These are phyloP conservation scores for Trichoderma virens DNA, from an alignment of 495 filamentous ascomycete species.

Conservation along the genomic window DNA sequence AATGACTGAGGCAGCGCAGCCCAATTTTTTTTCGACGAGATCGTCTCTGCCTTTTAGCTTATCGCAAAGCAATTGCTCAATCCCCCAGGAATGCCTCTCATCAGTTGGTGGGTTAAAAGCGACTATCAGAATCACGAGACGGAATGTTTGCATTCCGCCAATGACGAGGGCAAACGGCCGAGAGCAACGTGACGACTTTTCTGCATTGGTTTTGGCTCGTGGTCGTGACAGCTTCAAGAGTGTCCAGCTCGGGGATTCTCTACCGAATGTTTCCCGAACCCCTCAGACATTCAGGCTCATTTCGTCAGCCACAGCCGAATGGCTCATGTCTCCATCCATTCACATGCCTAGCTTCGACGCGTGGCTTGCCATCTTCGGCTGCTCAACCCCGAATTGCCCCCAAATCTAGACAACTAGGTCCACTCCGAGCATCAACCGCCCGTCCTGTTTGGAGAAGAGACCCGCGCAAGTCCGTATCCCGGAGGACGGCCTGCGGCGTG, in stretches of 20 bases:
- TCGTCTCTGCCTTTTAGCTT: neutral
- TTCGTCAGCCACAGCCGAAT: neutral
- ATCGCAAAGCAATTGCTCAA: neutral
- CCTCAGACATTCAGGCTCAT: neutral
- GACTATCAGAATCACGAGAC: neutral
- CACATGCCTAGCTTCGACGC: neutral
- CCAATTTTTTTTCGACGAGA: neutral
- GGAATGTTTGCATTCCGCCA: neutral
- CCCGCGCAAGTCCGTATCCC: neutral
- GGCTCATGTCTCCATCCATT: neutral
- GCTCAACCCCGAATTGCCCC: neutral
- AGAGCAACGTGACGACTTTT: neutral
- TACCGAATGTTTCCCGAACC: neutral
- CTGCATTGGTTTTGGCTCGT: neutral
- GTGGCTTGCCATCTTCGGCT: neutral
- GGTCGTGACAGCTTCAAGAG: neutral
- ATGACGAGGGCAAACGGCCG: neutral
- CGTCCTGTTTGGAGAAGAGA: neutral
- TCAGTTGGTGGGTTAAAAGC: neutral
- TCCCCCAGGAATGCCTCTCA: neutral
- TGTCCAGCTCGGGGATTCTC: neutral
- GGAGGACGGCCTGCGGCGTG: conserved; percentile 1
- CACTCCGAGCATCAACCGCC: neutral
- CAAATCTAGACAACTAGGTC: neutral
- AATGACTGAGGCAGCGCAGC: neutral